Conservation (phyloP, 2,329 filamentous ascomycete species). For the Alternaria solani region DNA sequence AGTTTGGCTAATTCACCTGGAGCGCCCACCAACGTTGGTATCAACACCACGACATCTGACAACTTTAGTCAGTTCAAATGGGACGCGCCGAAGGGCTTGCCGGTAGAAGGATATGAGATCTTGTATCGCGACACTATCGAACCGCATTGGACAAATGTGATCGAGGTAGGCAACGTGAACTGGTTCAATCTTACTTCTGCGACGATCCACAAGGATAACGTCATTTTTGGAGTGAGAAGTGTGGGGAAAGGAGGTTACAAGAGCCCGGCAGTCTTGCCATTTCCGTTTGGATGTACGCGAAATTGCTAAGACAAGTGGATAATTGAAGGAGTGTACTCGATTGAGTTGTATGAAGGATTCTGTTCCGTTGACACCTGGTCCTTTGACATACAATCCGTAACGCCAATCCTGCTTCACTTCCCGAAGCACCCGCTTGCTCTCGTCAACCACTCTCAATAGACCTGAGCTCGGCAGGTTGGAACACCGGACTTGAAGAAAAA, state of each 20-base stretch:
- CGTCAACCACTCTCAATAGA: too few relatives aligned
- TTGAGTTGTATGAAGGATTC: too few relatives aligned
- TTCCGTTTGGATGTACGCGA: constrained; percentile 39
- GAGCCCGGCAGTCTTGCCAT: constrained; percentile 56
- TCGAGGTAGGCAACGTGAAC: constrained; percentile 56
- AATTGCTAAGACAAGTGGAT: constrained; percentile 18
- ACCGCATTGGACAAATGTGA: constrained; percentile 58
- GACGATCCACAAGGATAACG: constrained; percentile 62
- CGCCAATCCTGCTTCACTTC: not conserved
- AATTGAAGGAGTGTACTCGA: too few relatives aligned
- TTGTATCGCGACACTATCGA: constrained; percentile 61
- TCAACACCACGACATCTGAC: constrained; percentile 54
- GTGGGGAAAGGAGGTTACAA: constrained; percentile 58
- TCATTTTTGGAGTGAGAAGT: constrained; percentile 62
- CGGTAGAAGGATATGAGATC: constrained; percentile 60
- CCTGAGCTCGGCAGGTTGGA: too few relatives aligned
- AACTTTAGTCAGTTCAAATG: constrained; percentile 61
- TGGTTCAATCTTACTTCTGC: constrained; percentile 53
- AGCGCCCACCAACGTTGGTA: constrained; percentile 56
- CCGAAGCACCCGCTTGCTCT: too few relatives aligned
- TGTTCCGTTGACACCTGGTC: not conserved
- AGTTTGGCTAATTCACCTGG: constrained; percentile 60
- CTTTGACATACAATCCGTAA: not conserved
- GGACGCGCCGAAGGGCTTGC: constrained; percentile 50
- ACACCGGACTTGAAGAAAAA: not conserved